These are phyloP conservation scores for Amyloporia xantha DNA, from an alignment of 768 basidiomycete species.

Conservation along the genomic window DNA sequence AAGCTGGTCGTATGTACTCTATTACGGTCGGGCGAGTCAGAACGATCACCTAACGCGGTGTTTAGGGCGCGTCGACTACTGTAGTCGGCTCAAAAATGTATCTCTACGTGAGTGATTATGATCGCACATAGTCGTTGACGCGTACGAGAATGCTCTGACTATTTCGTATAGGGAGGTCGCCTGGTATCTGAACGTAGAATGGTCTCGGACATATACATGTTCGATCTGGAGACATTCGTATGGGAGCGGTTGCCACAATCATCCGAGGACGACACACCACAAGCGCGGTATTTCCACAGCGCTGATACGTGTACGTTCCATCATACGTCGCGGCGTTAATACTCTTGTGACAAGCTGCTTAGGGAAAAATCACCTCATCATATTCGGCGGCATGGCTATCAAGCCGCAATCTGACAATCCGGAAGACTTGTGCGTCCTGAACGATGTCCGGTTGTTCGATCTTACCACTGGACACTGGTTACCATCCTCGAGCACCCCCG, in stretches of 20 bases:
- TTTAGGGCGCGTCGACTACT: constrained; percentile 84
- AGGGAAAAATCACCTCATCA: constrained; percentile 87
- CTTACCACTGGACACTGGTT: constrained; percentile 67
- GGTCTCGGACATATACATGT: constrained; percentile 85
- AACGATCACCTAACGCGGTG: background rate
- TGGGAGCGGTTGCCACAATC: constrained; percentile 69
- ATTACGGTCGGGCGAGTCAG: background rate
- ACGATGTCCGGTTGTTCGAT: constrained; percentile 89
- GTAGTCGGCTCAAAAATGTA: constrained; percentile 85
- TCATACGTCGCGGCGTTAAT: constrained; percentile 4
- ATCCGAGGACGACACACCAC: constrained; percentile 65
- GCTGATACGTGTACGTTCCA: constrained; percentile 69
- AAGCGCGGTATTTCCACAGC: constrained; percentile 92
- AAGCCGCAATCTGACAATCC: constrained; percentile 60
- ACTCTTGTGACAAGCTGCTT: constrained; percentile 1
- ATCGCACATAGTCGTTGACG: background rate
- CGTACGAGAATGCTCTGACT: background rate
- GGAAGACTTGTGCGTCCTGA: constrained; percentile 85
- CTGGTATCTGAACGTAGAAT: constrained; percentile 82
- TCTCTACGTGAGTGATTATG: constrained; percentile 58
- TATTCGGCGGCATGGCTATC: constrained; percentile 95
- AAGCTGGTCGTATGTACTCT: constrained; percentile 69
- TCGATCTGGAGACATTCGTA: constrained; percentile 73
- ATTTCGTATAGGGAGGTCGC: constrained; percentile 63
- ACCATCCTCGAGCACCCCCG: constrained; percentile 34